Evolutionary conservation across 2,329 filamentous ascomycete genomes (phyloP), one percentile per base, ranked within the genome.

Genomic region (Colletotrichum musicola): DNA sequence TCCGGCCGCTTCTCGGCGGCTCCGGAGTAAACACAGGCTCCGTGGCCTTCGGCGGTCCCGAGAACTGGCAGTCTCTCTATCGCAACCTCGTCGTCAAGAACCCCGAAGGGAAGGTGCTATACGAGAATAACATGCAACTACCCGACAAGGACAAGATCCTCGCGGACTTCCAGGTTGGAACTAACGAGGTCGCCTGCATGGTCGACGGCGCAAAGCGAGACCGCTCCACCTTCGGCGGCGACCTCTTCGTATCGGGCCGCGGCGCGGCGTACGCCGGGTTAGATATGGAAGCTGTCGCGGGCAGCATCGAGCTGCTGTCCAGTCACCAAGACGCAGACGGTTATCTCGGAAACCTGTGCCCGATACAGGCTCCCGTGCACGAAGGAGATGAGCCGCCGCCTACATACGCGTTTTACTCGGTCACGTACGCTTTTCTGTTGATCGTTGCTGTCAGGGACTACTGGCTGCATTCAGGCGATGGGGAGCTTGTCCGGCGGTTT

Each of bases 181-280:
- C 67, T 1, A 69, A 69, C 16, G 35, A 46, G 10, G 47, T 66
- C 9, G 40, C 67, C 7, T 66, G 67, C 57, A 69, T 65, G 27
- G 35, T 69, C 6, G 67, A 69, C 27, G 67, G 67, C 3, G 62
- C 67, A 16, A 66, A 69, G 20, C 30, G 67, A 40, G 67, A 69
- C 44, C 50, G 67, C n/a, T 57, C 62, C 4, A 62, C 56, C 4
- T 69, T 66, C 18, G 67, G 67, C 1, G 67, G 67, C 4, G 67
- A 69, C 16, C 10, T 69, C 4, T 69, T 65, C 25, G 66, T 66
- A 6, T 65, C 58, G n/a, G 66, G 66, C 4, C 66, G 62, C 3
- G 63, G 51, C 9, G 62, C 59, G 10, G 67, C 67, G 4, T 69
- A 69, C 20, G 51, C 57, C 5, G 59, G 62, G 1, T 30, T 61